Evolutionary conservation across 768 basidiomycete genomes (phyloP).

Genomic region (Vararia minispora): DNA sequence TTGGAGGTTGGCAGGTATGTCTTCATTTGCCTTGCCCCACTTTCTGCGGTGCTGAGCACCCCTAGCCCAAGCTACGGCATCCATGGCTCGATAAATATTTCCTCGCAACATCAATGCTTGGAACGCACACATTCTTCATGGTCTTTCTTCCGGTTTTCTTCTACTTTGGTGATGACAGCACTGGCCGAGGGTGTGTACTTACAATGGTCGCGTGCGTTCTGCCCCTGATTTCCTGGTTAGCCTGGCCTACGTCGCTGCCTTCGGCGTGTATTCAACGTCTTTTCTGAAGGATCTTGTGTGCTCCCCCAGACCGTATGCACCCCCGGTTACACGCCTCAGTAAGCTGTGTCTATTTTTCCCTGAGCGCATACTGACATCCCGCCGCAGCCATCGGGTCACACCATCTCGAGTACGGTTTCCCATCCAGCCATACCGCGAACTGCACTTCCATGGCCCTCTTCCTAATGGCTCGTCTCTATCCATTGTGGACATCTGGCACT

Average conservation of each 20-base stretch:
- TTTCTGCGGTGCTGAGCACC: constrained; percentile 1
- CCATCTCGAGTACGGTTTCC: constrained; percentile 91
- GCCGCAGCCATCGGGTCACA: constrained; percentile 59
- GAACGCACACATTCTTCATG: constrained; percentile 93
- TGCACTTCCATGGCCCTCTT: constrained; percentile 83
- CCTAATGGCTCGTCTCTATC: constrained; percentile 48
- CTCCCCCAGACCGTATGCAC: constrained; percentile 81
- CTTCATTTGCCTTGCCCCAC: constrained; percentile 2
- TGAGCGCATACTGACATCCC: background rate
- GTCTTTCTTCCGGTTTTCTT: constrained; percentile 73
- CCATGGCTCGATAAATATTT: constrained; percentile 74
- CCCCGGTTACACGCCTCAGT: constrained; percentile 88
- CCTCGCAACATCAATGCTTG: constrained; percentile 70
- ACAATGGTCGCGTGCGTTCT: background rate
- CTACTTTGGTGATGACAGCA: constrained; percentile 72
- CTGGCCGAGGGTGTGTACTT: constrained; percentile 57
- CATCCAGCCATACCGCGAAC: constrained; percentile 92
- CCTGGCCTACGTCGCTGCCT: constrained; percentile 54
- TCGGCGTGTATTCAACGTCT: constrained; percentile 82
- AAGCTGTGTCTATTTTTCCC: constrained; percentile 19
- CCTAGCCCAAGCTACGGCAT: constrained; percentile 40
- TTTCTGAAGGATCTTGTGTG: constrained; percentile 86
- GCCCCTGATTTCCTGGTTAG: constrained; percentile 26
- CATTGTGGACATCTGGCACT: constrained; percentile 27
- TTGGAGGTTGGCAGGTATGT: constrained; percentile 60